Percentiles rank a stretch among this genome's conserved stretches.
Evolutionary conservation across 257 asterid genomes (phyloP).

Genomic region (Nicotiana attenuata): DNA sequence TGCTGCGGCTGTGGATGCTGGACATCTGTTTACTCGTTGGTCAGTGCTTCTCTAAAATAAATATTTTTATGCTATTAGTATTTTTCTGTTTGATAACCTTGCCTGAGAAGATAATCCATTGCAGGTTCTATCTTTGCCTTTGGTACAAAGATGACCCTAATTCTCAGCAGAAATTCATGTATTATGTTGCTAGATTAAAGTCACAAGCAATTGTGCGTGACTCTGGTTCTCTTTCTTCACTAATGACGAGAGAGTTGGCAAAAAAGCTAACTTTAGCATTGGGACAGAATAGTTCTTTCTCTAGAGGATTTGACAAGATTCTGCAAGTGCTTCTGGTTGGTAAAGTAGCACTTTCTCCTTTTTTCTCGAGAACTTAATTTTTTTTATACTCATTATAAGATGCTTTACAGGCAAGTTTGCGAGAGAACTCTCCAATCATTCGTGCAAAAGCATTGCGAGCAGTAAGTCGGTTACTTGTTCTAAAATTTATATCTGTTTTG

Average conservation of each 20-base stretch:
- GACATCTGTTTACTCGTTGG: conserved; percentile 78
- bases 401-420: conserved; percentile 76
- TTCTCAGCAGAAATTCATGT: conserved; percentile 53
- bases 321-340: conserved; percentile 94
- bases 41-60: conserved; percentile 29
- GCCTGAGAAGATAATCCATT: conserved; percentile 18
- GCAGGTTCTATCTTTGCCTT: conserved; percentile 96
- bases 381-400: conserved; percentile 9
- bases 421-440: conserved; percentile 89
- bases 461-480: conserved; percentile 45
- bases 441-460: conserved; percentile 99
- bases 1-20: conserved; percentile 61
- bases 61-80: conserved; percentile 12
- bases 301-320: conserved; percentile 95
- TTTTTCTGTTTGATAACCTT: conserved; percentile 12
- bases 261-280: conserved; percentile 76
- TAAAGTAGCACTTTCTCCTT: conserved; percentile 22
- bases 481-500: conserved; percentile 10
- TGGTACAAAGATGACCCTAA: conserved; percentile 96
- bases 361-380: conserved; percentile 11
- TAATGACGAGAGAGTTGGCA: conserved; percentile 66
- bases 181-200: conserved; percentile 68
- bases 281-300: conserved; percentile 87
- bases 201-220: conserved; percentile 69
- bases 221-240: conserved; percentile 44